phyloP scores from a whole-genome alignment of 371 early-diverging fungal species.

The Blakeslea trispora region DNA sequence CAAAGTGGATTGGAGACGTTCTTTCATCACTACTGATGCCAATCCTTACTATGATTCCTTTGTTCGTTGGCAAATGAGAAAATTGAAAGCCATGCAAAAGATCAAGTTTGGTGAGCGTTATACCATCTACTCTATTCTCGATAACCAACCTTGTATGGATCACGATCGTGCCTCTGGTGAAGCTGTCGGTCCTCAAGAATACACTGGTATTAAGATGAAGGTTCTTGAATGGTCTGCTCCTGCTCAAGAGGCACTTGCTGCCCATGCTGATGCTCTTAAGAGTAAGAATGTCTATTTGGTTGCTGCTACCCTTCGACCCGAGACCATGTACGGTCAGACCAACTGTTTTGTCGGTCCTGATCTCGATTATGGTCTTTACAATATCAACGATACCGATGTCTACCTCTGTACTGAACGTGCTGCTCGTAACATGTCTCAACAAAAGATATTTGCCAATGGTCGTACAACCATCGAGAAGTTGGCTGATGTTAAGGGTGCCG shows the following conservation, averaged over 20 bases:
- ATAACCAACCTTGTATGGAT: constrained; percentile 99
- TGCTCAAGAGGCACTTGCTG: constrained; percentile 52
- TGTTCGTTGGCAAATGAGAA: constrained; percentile 99
- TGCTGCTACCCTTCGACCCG: constrained; percentile 98
- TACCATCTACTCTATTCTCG: constrained; percentile 97
- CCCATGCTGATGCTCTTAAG: constrained; percentile 58
- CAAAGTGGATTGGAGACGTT: constrained; percentile 98
- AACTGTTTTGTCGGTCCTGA: constrained; percentile 96
- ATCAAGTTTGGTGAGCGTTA: constrained; percentile 98
- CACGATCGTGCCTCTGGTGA: constrained; percentile 99
- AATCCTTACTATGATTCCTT: constrained; percentile 99
- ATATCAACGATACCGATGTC: constrained; percentile 76
- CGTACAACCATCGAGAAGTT: constrained; percentile 59
- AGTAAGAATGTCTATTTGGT: constrained; percentile 85
- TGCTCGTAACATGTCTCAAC: constrained; percentile 96
- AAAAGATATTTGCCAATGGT: constrained; percentile 65
- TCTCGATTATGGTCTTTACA: constrained; percentile 87
- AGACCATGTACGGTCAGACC: constrained; percentile 99
- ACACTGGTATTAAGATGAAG: constrained; percentile 91
- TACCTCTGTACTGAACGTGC: constrained; percentile 92
- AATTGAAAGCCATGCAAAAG: constrained; percentile 79
- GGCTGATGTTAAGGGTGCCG: constrained; percentile 77
- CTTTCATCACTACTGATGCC: constrained; percentile 99
- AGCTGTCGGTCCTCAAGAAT: constrained; percentile 96
- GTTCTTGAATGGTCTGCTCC: constrained; percentile 72